phyloP scores from a whole-genome alignment of 75 land plant genomes.

The Azolla pinnata region DNA sequence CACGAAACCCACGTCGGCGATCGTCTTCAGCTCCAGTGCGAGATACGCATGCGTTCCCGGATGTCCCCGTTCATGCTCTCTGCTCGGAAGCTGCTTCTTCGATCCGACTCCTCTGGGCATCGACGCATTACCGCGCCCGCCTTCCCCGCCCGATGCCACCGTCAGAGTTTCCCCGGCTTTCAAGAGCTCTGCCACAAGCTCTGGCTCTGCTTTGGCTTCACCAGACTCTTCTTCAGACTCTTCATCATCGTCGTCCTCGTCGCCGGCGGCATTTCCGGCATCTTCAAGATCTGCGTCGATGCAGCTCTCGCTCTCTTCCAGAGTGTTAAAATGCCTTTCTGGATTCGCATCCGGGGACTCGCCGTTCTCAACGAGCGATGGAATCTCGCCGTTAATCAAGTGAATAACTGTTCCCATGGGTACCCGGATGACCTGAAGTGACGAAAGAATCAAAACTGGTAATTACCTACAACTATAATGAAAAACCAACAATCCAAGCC shows the following conservation, averaged over 20 bases:
- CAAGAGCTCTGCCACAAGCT: slow-evolving; percentile 62
- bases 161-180: slow-evolving; percentile 58
- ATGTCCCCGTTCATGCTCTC: slow-evolving; percentile 29
- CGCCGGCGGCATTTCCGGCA: not conserved
- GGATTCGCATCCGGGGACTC: not conserved
- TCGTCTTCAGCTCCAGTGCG: slow-evolving; percentile 73
- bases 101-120: slow-evolving; percentile 22
- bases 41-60: slow-evolving; percentile 66
- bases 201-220: not conserved
- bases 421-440: slow-evolving; percentile 58
- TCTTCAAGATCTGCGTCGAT: slow-evolving; percentile 10
- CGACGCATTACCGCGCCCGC: slow-evolving; percentile 71
- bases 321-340: not conserved
- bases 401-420: slow-evolving; percentile 97
- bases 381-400: slow-evolving; percentile 59
- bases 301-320: not conserved
- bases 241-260: slow-evolving; percentile 8
- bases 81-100: slow-evolving; percentile 26
- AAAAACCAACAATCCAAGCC: not conserved
- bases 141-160: slow-evolving; percentile 79
- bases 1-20: slow-evolving; percentile 93
- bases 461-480: not conserved
- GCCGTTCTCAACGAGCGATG: slow-evolving; percentile 21
- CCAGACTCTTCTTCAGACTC: slow-evolving; percentile 15
- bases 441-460: not conserved